A percentile compares a stretch with the other conserved stretches of the same genome.
phyloP scores from a whole-genome alignment of 1,284 basidiomycete genomes.

The Cryptococcus sp. region DNA sequence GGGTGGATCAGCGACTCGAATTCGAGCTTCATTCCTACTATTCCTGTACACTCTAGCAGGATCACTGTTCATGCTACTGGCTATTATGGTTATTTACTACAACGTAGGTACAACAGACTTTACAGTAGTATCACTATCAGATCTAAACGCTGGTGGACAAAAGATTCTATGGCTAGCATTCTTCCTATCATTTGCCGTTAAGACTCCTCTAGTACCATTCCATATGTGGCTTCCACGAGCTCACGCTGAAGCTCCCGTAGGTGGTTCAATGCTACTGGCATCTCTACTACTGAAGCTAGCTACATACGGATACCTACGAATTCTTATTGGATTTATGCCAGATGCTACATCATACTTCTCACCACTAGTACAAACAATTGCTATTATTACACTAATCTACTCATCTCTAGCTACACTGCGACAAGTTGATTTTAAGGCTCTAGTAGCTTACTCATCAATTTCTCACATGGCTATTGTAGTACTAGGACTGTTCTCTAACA shows the following conservation, averaged over 20 bases:
- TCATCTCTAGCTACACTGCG: slow-evolving; percentile 45
- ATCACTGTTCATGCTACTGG: slow-evolving; percentile 50
- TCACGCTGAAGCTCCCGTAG: slow-evolving; percentile 23
- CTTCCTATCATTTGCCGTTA: slow-evolving; percentile 48
- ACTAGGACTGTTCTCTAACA: slow-evolving; percentile 50
- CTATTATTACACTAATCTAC: slow-evolving; percentile 46
- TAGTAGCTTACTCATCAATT: slow-evolving; percentile 50
- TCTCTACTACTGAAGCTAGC: slow-evolving; percentile 44
- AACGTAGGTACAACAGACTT: slow-evolving; percentile 48
- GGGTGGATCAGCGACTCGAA: slow-evolving; percentile 44
- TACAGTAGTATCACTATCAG: slow-evolving; percentile 40
- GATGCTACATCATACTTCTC: slow-evolving; percentile 46
- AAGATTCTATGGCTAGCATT: slow-evolving; percentile 45
- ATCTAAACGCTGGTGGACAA: slow-evolving; percentile 40
- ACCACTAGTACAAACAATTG: slow-evolving; percentile 48
- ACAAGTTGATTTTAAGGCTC: slow-evolving; percentile 47
- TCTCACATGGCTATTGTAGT: slow-evolving; percentile 48
- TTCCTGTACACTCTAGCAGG: slow-evolving; percentile 49
- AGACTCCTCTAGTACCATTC: slow-evolving; percentile 47
- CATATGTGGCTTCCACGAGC: slow-evolving; percentile 46
- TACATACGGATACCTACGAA: slow-evolving; percentile 45
- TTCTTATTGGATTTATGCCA: slow-evolving; percentile 46
- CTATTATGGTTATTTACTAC: slow-evolving; percentile 41
- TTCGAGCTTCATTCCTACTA: slow-evolving; percentile 47
- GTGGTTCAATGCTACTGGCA: slow-evolving; percentile 42